A percentile compares a stretch with the other conserved stretches of the same genome.
Conservation (phyloP, 208 protist species). For the Naegleria gruberi region DNA sequence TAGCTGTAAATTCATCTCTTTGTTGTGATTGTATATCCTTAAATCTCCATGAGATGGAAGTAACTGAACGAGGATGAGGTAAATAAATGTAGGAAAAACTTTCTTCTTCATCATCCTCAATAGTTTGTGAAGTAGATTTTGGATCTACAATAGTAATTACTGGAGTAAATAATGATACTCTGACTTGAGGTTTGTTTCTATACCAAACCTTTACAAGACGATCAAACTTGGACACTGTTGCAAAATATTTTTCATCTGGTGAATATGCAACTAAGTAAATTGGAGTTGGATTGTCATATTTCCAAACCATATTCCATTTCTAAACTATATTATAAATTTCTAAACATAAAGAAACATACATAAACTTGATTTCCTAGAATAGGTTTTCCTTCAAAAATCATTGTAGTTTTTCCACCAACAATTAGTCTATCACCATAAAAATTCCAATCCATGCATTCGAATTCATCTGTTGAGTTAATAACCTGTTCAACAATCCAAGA, state of each 20-base stretch:
- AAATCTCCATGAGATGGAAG: constrained; percentile 3
- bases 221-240: neutral
- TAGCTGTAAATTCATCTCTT: neutral
- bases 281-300: neutral
- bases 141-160: neutral
- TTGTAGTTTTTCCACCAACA: neutral
- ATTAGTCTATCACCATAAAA: constrained; percentile 6
- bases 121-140: neutral
- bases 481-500: neutral
- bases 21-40: neutral
- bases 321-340: too few relatives aligned
- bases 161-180: neutral
- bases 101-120: neutral
- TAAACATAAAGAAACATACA: neutral
- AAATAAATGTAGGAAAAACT: constrained; percentile 17
- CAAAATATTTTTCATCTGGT: constrained; percentile 12
- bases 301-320: neutral
- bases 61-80: constrained; percentile 3
- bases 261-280: neutral
- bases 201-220: constrained; percentile 16
- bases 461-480: neutral
- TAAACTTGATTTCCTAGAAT: neutral
- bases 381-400: neutral
- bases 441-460: constrained; percentile 8
- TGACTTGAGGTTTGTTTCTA: neutral